Percentiles rank a stretch among this genome's conserved stretches.
phyloP scores from a whole-genome alignment of 352 stramenopile genomes.

The Globisporangium viniferum region DNA sequence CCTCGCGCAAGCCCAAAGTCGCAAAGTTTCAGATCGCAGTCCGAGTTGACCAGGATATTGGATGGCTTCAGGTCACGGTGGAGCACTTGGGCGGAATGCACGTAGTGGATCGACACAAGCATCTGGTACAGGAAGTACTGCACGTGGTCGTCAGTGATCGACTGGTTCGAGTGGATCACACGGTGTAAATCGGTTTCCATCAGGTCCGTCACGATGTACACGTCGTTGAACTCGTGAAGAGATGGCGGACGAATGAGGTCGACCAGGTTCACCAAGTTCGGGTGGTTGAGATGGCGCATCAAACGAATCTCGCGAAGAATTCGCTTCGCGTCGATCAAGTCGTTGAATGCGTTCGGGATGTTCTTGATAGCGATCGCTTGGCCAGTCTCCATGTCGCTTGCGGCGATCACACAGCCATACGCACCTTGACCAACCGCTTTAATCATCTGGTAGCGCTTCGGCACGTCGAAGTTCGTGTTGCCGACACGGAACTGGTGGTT shows the following conservation, averaged over 20 bases:
- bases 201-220: conserved; percentile 82
- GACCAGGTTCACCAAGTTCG: conserved; percentile 79
- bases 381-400: conserved; percentile 82
- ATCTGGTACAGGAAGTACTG: conserved; percentile 84
- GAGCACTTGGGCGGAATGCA: conserved; percentile 76
- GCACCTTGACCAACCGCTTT: conserved; percentile 88
- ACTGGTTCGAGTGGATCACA: conserved; percentile 82
- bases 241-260: conserved; percentile 77
- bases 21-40: conserved; percentile 80
- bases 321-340: conserved; percentile 85
- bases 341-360: conserved; percentile 91
- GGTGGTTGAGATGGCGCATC: conserved; percentile 85
- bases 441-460: conserved; percentile 86
- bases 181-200: conserved; percentile 79
- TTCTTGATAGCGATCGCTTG: conserved; percentile 96
- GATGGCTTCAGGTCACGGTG: conserved; percentile 78
- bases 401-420: conserved; percentile 90
- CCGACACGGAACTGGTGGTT: conserved; percentile 87
- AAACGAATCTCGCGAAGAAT: conserved; percentile 87
- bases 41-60: conserved; percentile 79
- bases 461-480: conserved; percentile 86
- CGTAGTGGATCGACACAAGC: conserved; percentile 74
- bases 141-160: conserved; percentile 74
- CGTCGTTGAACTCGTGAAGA: conserved; percentile 86
- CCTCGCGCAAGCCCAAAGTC: conserved; percentile 77